Evolutionary conservation across 176 grass and related monocot species (phyloP).

Genomic region (Zoysia japonica): DNA sequence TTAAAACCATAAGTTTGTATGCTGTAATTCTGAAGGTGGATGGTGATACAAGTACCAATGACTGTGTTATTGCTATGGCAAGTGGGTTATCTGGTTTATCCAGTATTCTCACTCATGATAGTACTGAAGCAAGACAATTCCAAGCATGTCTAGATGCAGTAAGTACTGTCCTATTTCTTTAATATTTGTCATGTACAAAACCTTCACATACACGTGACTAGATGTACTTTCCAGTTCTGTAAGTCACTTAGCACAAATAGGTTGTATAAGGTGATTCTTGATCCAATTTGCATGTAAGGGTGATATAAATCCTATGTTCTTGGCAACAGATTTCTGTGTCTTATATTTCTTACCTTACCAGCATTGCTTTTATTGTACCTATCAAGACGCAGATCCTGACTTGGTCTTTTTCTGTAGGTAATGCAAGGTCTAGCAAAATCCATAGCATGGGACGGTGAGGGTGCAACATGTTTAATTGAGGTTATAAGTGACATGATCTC

Average conservation of each 20-base stretch:
- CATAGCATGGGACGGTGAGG: conserved; percentile 97
- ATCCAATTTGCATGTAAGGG: background rate
- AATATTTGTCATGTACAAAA: conserved; percentile 2
- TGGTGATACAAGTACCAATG: conserved; percentile 99
- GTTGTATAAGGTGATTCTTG: background rate
- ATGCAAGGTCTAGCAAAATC: conserved; percentile 99
- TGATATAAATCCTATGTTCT: background rate
- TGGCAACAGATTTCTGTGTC: background rate
- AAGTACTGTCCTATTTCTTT: conserved; percentile 26
- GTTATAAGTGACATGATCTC: conserved; percentile 43
- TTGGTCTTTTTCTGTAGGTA: conserved; percentile 56
- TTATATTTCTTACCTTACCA: background rate
- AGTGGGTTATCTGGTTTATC: conserved; percentile 83
- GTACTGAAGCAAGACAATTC: conserved; percentile 78
- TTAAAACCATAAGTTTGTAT: conserved; percentile 23
- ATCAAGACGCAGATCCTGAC: conserved; percentile 22
- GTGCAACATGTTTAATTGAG: conserved; percentile 96
- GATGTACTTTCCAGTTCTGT: conserved; percentile 9
- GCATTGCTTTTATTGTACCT: background rate
- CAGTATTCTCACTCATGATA: conserved; percentile 61
- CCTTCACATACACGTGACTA: background rate
- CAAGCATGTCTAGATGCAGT: conserved; percentile 94
- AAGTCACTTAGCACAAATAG: background rate
- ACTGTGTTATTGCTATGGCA: conserved; percentile 93
- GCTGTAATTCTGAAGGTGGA: conserved; percentile 73